Evolutionary conservation across 495 filamentous ascomycete species (phyloP), one percentile per base, ranked within the genome.

Genomic region (Glonium stellatum): DNA sequence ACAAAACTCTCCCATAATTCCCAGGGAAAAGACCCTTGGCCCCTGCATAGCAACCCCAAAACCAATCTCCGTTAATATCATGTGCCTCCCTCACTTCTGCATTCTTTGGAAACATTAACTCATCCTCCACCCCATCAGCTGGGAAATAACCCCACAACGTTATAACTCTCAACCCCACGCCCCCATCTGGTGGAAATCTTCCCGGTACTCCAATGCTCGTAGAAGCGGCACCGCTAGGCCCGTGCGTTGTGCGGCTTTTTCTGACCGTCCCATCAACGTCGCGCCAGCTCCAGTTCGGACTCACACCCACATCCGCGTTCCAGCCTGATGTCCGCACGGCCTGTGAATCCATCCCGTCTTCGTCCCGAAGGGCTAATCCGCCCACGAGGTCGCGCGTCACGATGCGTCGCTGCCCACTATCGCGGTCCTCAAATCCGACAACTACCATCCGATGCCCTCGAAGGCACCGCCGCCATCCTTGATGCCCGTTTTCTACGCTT

Each of bases 21-120:
- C 84, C 82, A 4, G 90, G 90, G 71, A 95, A 92, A 62, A 95
- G 60, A 0, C 90, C 90, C 58, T 78, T 81, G 34, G 70, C 73
- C 18, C 88, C 89, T 69, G 87, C 85, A 78, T 95, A 96, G 36
- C 78, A 81, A 0, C 91, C 91, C 75, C 83, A 84, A 57, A 77
- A 88, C 90, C 90, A 96, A 71, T 95, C 89, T 41, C 83, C 88
- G 72, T 93, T 95, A 47, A 92, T 82, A 71, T 88, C 85, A 72
- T 88, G 83, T 36, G 83, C 83, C 76, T 96, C 91, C 2, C 78
- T 77, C 11, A 96, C 80, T 72, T 92, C 88, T 0, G 90, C 89
- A 5, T 86, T 84, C 57, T 82, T 85, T 2, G 91, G 91, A 66
- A 96, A 96, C 64, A 82, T 74, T 54, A 96, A 69, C 76, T 96